phyloP scores from a whole-genome alignment of 495 filamentous ascomycete species.

The Penicillium egyptiacum region DNA sequence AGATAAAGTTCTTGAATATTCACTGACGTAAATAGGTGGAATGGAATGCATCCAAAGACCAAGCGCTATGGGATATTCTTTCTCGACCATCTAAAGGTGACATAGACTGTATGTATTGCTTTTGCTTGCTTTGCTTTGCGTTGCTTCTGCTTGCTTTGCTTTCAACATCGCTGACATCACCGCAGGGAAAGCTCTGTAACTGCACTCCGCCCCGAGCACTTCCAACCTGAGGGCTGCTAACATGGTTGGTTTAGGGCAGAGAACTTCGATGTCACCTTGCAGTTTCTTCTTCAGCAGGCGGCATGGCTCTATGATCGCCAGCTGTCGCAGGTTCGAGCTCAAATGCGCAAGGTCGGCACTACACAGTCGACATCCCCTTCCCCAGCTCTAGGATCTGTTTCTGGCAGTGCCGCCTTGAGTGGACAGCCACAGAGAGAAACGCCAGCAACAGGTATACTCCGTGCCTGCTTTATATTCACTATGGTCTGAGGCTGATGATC shows the following conservation, averaged over 20 bases:
- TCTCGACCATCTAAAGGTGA: slow-evolving; percentile 70
- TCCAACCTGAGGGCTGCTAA: slow-evolving; percentile 9
- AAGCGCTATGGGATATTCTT: slow-evolving; percentile 84
- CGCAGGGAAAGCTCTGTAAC: slow-evolving; percentile 80
- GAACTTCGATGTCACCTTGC: slow-evolving; percentile 70
- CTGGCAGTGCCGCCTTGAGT: slow-evolving; percentile 49
- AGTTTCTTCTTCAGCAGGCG: slow-evolving; percentile 90
- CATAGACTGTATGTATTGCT: slow-evolving; percentile 68
- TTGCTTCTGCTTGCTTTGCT: not conserved
- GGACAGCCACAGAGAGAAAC: slow-evolving; percentile 60
- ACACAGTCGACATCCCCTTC: slow-evolving; percentile 47
- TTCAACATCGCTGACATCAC: slow-evolving; percentile 33
- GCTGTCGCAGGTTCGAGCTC: slow-evolving; percentile 80
- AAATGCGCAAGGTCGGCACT: slow-evolving; percentile 75
- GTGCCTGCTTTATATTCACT: not conserved
- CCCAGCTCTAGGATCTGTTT: slow-evolving; percentile 50
- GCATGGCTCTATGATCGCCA: slow-evolving; percentile 94
- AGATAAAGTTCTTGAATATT: not conserved
- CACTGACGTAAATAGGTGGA: slow-evolving; percentile 50
- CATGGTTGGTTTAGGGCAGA: slow-evolving; percentile 46
- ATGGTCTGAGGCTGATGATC: slow-evolving; percentile 3
- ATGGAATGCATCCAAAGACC: slow-evolving; percentile 81
- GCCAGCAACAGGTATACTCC: slow-evolving; percentile 53
- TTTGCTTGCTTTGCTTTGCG: not conserved
- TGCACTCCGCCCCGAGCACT: slow-evolving; percentile 25